Evolutionary conservation across 768 basidiomycete genomes (phyloP).

Genomic region (Hericium alpestre): DNA sequence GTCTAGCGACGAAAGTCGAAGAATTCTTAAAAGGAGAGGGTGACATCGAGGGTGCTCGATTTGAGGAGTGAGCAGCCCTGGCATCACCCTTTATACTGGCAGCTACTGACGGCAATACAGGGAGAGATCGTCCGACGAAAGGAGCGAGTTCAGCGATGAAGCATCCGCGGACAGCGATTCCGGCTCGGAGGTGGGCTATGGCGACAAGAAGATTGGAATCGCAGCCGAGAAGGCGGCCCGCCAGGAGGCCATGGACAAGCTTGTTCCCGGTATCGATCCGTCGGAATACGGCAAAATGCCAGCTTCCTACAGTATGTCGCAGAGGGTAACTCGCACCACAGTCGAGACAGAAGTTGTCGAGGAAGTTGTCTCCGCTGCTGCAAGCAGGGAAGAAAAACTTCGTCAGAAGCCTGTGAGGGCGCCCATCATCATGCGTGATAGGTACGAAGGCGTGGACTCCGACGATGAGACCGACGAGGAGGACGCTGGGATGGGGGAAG

Average conservation of each 20-base stretch:
- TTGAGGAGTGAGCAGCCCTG: constrained; percentile 66
- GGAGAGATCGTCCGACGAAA: constrained; percentile 36
- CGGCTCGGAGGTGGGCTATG: constrained; percentile 14
- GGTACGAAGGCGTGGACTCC: constrained; percentile 88
- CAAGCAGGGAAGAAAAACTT: neutral
- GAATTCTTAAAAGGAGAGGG: constrained; percentile 88
- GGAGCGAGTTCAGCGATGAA: constrained; percentile 37
- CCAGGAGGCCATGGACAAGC: constrained; percentile 61
- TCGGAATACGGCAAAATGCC: constrained; percentile 89
- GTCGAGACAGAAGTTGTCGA: constrained; percentile 33
- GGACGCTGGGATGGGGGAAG: constrained; percentile 30
- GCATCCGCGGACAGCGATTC: constrained; percentile 24
- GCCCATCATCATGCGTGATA: constrained; percentile 72
- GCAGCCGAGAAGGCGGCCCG: constrained; percentile 26
- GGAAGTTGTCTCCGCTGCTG: constrained; percentile 2
- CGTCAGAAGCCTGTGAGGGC: constrained; percentile 41
- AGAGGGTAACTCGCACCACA: constrained; percentile 43
- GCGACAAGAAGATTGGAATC: constrained; percentile 5
- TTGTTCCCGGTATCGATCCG: constrained; percentile 71
- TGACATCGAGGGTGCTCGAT: constrained; percentile 77
- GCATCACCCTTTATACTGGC: neutral
- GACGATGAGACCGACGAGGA: constrained; percentile 79
- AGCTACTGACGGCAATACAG: constrained; percentile 23
- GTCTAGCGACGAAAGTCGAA: constrained; percentile 77
- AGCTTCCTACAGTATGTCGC: constrained; percentile 58